These are phyloP conservation scores for Trametes hirsuta DNA, from an alignment of 1,284 basidiomycete genomes.

Conservation along the genomic window DNA sequence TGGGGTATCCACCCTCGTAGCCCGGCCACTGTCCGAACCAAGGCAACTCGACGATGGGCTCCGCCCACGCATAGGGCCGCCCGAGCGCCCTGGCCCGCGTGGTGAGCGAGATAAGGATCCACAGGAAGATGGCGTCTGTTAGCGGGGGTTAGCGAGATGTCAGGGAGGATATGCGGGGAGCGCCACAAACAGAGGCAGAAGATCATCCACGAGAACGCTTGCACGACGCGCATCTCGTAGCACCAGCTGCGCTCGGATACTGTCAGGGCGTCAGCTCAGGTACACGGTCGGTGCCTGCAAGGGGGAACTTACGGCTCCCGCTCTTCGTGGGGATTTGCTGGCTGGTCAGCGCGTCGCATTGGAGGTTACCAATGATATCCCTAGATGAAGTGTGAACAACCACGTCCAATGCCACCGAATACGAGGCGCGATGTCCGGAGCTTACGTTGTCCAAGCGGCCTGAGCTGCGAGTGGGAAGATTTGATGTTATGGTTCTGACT, in stretches of 20 bases:
- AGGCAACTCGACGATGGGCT: conserved; percentile 52
- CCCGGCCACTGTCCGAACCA: conserved; percentile 56
- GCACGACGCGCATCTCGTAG: conserved; percentile 76
- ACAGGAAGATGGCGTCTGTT: conserved; percentile 48
- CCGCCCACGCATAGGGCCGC: conserved; percentile 48
- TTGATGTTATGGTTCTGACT: not conserved
- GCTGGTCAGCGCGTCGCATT: conserved; percentile 60
- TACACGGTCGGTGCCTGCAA: not conserved
- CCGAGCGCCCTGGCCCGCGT: conserved; percentile 48
- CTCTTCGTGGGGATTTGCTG: conserved; percentile 53
- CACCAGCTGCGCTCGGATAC: conserved; percentile 62
- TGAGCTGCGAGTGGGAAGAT: conserved; percentile 48
- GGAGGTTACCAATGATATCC: conserved; percentile 66
- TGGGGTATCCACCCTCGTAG: conserved; percentile 32
- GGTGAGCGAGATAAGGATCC: conserved; percentile 47
- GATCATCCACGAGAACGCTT: conserved; percentile 77
- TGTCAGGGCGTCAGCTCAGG: conserved; percentile 33
- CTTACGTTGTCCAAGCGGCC: conserved; percentile 76
- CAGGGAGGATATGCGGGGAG: conserved; percentile 37
- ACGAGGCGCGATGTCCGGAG: not conserved
- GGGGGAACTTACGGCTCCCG: conserved; percentile 51
- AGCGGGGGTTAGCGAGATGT: conserved; percentile 7
- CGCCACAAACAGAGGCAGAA: conserved; percentile 59
- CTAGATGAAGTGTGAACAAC: conserved; percentile 37
- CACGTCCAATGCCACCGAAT: conserved; percentile 1